Evolutionary conservation across 371 early-diverging fungal genomes (phyloP).

Genomic region (Dinochytrium kinnereticum): DNA sequence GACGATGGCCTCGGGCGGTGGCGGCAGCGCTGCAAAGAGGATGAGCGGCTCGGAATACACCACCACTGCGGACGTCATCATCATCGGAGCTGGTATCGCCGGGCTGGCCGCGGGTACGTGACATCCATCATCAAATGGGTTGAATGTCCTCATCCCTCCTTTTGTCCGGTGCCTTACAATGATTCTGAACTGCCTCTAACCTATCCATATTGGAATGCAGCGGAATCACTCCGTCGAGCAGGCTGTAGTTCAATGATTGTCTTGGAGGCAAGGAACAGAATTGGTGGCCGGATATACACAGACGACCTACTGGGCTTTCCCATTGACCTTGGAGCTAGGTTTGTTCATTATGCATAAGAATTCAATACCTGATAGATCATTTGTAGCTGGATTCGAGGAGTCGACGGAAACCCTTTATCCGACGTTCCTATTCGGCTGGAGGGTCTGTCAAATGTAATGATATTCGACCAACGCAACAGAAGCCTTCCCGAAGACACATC

Average conservation of each 20-base stretch:
- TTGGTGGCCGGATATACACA: slow-evolving; percentile 48
- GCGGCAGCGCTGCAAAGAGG: neutral
- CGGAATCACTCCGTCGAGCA: slow-evolving; percentile 20
- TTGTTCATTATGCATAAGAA: neutral
- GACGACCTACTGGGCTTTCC: slow-evolving; percentile 19
- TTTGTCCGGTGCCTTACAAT: too few relatives aligned
- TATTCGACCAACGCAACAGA: slow-evolving; percentile 20
- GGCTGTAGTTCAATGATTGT: slow-evolving; percentile 29
- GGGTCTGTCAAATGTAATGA: slow-evolving; percentile 20
- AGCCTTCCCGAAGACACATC: slow-evolving; percentile 9
- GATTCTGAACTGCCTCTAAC: too few relatives aligned
- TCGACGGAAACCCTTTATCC: slow-evolving; percentile 28
- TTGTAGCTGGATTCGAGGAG: slow-evolving; percentile 29
- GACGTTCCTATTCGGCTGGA: slow-evolving; percentile 20
- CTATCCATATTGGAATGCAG: neutral
- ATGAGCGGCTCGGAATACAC: neutral
- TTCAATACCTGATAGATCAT: neutral
- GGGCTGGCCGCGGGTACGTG: slow-evolving; percentile 34
- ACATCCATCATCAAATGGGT: too few relatives aligned
- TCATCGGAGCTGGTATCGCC: slow-evolving; percentile 38
- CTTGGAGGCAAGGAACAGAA: slow-evolving; percentile 42
- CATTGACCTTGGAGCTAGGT: slow-evolving; percentile 35
- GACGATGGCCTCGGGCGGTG: neutral
- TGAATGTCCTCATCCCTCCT: neutral
- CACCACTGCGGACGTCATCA: slow-evolving; percentile 18